Conservation (phyloP, 495 filamentous ascomycete species). For the Hamigera avellanea region DNA sequence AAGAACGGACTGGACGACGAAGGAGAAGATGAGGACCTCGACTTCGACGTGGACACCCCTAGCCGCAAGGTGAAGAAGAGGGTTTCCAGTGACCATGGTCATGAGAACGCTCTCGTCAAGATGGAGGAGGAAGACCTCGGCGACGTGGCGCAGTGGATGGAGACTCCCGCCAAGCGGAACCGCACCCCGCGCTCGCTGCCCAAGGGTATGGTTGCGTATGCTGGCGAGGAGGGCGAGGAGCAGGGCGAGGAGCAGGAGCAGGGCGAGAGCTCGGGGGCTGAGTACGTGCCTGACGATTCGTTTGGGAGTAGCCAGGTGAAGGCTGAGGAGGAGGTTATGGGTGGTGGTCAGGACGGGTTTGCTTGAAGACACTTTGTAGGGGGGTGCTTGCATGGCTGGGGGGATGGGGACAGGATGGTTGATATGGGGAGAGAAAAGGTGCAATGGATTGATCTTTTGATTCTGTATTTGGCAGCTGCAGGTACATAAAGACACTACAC, state of each 20-base stretch:
- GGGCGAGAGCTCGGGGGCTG: constrained; percentile 7
- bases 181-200: constrained; percentile 4
- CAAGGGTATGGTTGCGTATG: constrained; percentile 5
- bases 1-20: not conserved
- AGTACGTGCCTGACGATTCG: constrained; percentile 9
- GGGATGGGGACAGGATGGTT: no score
- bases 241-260: not conserved
- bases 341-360: not conserved
- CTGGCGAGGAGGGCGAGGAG: constrained; percentile 3
- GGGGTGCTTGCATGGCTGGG: no score
- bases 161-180: not conserved
- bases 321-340: constrained; percentile 2
- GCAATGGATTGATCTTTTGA: no score
- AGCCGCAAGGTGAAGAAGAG: not conserved
- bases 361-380: no score
- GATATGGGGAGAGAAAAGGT: no score
- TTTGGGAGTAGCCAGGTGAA: not conserved
- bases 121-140: no score
- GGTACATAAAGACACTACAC: no score
- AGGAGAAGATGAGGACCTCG: not conserved
- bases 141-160: not conserved
- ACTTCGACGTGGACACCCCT: not conserved
- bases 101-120: no score
- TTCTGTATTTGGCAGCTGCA: no score
- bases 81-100: not conserved